A percentile compares a stretch with the other conserved stretches of the same genome.
Evolutionary conservation across 805 yeast species (phyloP).

Genomic region (Candida nemodendra): DNA sequence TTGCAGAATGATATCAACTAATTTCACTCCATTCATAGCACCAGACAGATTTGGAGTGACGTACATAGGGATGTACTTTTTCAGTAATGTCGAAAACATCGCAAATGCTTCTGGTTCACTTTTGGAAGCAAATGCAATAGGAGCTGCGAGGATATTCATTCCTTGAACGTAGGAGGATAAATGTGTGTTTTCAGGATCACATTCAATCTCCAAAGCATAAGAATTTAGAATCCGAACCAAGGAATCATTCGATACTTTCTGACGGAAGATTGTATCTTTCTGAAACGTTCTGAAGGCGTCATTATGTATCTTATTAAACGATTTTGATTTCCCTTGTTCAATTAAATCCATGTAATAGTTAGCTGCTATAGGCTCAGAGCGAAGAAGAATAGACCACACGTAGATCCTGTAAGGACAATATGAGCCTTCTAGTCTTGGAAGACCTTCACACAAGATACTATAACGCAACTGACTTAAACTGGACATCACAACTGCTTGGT

Average conservation of each 20-base stretch:
- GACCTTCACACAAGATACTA: constrained; percentile 48
- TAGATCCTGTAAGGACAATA: constrained; percentile 67
- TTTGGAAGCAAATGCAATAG: constrained; percentile 69
- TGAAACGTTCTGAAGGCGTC: constrained; percentile 85
- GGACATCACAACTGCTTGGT: constrained; percentile 45
- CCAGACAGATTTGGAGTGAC: constrained; percentile 76
- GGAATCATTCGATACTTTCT: constrained; percentile 65
- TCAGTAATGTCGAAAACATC: constrained; percentile 60
- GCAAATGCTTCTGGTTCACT: constrained; percentile 87
- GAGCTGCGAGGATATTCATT: constrained; percentile 83
- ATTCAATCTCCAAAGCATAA: constrained; percentile 52
- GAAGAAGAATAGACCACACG: constrained; percentile 76
- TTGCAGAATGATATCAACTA: constrained; percentile 72
- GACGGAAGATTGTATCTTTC: constrained; percentile 64
- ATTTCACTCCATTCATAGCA: constrained; percentile 69
- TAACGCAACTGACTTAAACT: constrained; percentile 55
- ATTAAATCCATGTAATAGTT: constrained; percentile 54
- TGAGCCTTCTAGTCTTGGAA: constrained; percentile 32
- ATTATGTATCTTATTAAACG: constrained; percentile 70
- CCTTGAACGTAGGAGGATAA: constrained; percentile 81
- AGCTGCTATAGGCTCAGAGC: constrained; percentile 59
- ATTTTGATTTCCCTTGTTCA: constrained; percentile 54
- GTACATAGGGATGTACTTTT: constrained; percentile 70
- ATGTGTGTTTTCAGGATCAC: constrained; percentile 9
- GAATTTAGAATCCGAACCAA: constrained; percentile 69